These are phyloP conservation scores for Allium sativum DNA, from an alignment of 106 monocot species.

Conservation along the genomic window DNA sequence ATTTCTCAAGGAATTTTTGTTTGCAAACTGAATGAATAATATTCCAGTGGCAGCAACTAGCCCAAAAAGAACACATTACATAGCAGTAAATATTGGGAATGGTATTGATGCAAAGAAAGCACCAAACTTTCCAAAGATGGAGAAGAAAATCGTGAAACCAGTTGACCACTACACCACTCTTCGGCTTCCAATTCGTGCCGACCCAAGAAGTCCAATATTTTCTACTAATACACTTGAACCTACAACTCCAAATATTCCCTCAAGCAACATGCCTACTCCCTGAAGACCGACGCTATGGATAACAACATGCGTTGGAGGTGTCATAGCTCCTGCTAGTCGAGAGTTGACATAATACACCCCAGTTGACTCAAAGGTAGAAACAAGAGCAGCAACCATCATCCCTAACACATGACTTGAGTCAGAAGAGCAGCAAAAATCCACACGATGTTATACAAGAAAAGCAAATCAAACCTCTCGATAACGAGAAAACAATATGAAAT, in stretches of 20 bases:
- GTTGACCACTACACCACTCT: constrained; percentile 72
- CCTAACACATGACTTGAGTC: constrained; percentile 77
- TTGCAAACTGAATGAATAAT: constrained; percentile 75
- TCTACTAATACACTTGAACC: constrained; percentile 77
- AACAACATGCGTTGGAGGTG: constrained; percentile 66
- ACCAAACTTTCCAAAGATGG: constrained; percentile 85
- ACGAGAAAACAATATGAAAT: no score
- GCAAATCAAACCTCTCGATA: constrained; percentile 60
- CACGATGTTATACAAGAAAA: constrained; percentile 49
- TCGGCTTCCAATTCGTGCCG: constrained; percentile 67
- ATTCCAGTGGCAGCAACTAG: constrained; percentile 73
- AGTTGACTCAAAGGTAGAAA: constrained; percentile 70
- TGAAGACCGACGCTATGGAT: constrained; percentile 76
- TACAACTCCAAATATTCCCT: constrained; percentile 62
- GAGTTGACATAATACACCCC: constrained; percentile 64
- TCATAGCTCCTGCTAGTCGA: constrained; percentile 67
- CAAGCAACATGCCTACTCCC: constrained; percentile 80
- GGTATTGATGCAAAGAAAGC: constrained; percentile 90
- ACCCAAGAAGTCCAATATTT: constrained; percentile 74
- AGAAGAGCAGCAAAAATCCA: constrained; percentile 85
- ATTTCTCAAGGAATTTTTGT: constrained; percentile 77
- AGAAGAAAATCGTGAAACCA: constrained; percentile 86
- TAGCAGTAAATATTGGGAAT: constrained; percentile 75
- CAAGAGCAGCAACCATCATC: constrained; percentile 84
- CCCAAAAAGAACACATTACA: constrained; percentile 75